These are phyloP conservation scores for Waitea zeae DNA, from an alignment of 1,284 basidiomycete species.

Conservation along the genomic window DNA sequence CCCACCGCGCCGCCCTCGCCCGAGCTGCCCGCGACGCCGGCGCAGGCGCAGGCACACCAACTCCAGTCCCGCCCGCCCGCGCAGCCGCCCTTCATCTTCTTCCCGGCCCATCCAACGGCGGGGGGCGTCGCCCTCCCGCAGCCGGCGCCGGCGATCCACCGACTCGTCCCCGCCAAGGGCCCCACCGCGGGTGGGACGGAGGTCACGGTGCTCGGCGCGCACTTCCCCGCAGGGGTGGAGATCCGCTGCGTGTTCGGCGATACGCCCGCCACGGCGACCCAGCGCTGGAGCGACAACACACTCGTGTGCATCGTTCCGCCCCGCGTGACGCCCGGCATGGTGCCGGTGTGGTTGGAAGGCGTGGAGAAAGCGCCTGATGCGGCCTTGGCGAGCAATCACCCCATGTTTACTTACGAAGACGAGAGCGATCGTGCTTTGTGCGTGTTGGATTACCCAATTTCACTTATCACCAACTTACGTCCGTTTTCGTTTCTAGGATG, in stretches of 20 bases:
- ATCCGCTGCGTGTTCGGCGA: constrained; percentile 82
- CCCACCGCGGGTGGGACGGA: constrained; percentile 90
- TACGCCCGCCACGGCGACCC: constrained; percentile 65
- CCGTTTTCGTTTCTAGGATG: constrained; percentile 56
- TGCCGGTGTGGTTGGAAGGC: constrained; percentile 79
- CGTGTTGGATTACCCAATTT: constrained; percentile 16
- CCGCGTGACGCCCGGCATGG: constrained; percentile 65
- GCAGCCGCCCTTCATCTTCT: constrained; percentile 40
- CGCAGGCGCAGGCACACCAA: not conserved
- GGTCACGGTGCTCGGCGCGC: constrained; percentile 84
- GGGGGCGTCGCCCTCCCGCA: constrained; percentile 26
- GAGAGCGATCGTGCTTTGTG: constrained; percentile 77
- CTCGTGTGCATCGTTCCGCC: constrained; percentile 89
- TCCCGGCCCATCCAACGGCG: constrained; percentile 19
- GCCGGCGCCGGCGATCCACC: constrained; percentile 62
- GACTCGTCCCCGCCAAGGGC: constrained; percentile 82
- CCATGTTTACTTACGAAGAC: constrained; percentile 80
- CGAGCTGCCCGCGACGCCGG: constrained; percentile 2
- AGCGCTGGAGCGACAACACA: constrained; percentile 88
- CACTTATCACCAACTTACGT: constrained; percentile 9
- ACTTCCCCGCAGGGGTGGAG: constrained; percentile 61
- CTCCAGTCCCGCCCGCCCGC: constrained; percentile 11
- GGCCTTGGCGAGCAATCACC: constrained; percentile 33
- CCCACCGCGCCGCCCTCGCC: constrained; percentile 10
- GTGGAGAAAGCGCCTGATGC: constrained; percentile 30